Percentiles rank a stretch among this genome's conserved stretches.
These are phyloP conservation scores for Chionographis japonica DNA, from an alignment of 106 monocot species.

Conservation along the genomic window DNA sequence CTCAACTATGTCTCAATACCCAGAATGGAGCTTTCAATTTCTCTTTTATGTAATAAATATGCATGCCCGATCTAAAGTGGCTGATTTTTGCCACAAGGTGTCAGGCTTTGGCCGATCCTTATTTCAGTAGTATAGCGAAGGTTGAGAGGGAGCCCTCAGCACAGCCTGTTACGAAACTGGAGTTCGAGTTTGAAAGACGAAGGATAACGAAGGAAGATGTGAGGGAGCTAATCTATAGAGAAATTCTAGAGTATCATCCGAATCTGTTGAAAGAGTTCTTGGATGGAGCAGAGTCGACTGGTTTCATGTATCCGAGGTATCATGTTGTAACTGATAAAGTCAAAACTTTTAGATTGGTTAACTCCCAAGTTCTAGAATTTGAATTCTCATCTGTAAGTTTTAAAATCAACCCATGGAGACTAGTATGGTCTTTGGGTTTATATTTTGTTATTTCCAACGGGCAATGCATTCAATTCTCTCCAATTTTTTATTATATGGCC, in stretches of 20 bases:
- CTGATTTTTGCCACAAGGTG: conserved; percentile 25
- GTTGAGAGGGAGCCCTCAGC: conserved; percentile 90
- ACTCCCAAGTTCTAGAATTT: no score
- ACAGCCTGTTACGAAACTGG: conserved; percentile 79
- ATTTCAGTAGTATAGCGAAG: conserved; percentile 81
- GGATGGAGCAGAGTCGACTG: conserved; percentile 63
- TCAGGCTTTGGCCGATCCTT: conserved; percentile 90
- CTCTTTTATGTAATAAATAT: background rate
- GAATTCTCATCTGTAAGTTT: no score
- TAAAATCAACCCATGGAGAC: no score
- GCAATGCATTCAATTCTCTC: no score
- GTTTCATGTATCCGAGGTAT: conserved; percentile 93
- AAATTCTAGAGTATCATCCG: conserved; percentile 91
- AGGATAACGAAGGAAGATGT: conserved; percentile 85
- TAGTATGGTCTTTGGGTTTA: no score
- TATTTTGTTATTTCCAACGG: no score
- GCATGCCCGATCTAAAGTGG: conserved; percentile 21
- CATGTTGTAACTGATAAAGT: no score
- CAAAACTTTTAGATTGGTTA: no score
- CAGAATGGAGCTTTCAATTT: background rate
- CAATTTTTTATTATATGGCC: no score
- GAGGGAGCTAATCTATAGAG: conserved; percentile 83
- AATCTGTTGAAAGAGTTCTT: conserved; percentile 74
- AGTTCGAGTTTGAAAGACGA: conserved; percentile 91
- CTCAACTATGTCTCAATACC: background rate